phyloP scores from a whole-genome alignment of 2,329 filamentous ascomycete species.

The Aspergillus sp. region DNA sequence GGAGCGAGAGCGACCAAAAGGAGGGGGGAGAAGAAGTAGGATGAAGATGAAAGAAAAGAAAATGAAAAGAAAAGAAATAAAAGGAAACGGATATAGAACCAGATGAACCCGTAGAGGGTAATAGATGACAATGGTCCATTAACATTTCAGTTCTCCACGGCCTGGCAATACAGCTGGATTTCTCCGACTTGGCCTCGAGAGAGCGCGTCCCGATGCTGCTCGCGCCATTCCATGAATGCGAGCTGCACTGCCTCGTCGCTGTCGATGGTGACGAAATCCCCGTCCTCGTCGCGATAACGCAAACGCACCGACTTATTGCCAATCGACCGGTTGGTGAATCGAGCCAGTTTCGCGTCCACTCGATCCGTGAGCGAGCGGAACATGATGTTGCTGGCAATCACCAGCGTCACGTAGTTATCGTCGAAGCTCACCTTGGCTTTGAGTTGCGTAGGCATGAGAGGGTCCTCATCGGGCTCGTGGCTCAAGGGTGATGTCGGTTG shows the following conservation, averaged over 20 bases:
- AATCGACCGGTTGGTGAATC: slow-evolving; percentile 82
- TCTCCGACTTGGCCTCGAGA: slow-evolving; percentile 73
- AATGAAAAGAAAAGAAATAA: neutral
- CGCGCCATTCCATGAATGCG: slow-evolving; percentile 91
- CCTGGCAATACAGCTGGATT: slow-evolving; percentile 82
- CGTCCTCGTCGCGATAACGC: slow-evolving; percentile 88
- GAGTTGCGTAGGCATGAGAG: slow-evolving; percentile 68
- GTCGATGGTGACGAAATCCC: slow-evolving; percentile 89
- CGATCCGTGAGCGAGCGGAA: slow-evolving; percentile 92
- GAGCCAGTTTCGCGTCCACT: slow-evolving; percentile 90
- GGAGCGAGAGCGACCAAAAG: slow-evolving; percentile 13
- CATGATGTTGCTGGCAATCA: slow-evolving; percentile 91
- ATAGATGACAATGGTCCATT: neutral
- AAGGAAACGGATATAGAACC: slow-evolving; percentile 1
- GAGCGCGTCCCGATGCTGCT: slow-evolving; percentile 64
- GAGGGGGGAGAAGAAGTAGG: slow-evolving; percentile 9
- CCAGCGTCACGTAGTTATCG: slow-evolving; percentile 89
- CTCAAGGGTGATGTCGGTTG: slow-evolving; percentile 35
- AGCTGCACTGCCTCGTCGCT: slow-evolving; percentile 96
- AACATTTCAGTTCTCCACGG: slow-evolving; percentile 39
- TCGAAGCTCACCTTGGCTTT: slow-evolving; percentile 96
- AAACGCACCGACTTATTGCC: slow-evolving; percentile 79
- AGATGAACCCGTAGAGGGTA: neutral
- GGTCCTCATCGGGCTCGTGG: slow-evolving; percentile 38
- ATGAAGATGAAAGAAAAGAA: slow-evolving; percentile 6